phyloP scores from a whole-genome alignment of 1,139 yeast species.

The Scheffersomyces quercinus region DNA sequence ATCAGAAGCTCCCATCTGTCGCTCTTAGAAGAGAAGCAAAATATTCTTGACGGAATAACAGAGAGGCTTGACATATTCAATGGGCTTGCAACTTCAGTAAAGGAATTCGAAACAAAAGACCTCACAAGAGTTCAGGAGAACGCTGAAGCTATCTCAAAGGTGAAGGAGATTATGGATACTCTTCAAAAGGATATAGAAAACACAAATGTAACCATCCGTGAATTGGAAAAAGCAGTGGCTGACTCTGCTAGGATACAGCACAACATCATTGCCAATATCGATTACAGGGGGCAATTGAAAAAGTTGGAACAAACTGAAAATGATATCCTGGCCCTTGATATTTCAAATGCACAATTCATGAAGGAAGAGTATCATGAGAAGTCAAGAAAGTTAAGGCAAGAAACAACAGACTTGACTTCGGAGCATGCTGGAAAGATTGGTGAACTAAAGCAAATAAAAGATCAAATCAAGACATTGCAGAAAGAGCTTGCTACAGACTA shows the following conservation, averaged over 20 bases:
- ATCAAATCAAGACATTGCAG: slow-evolving; percentile 59
- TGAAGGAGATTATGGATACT: slow-evolving; percentile 11
- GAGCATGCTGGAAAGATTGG: slow-evolving; percentile 80
- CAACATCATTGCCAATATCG: slow-evolving; percentile 42
- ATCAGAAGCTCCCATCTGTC: slow-evolving; percentile 20
- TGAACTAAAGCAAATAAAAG: slow-evolving; percentile 79
- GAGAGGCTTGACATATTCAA: slow-evolving; percentile 6
- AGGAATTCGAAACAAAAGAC: slow-evolving; percentile 22
- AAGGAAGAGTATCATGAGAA: slow-evolving; percentile 64
- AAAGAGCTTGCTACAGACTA: slow-evolving; percentile 71
- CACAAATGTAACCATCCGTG: slow-evolving; percentile 21
- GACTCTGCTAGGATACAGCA: slow-evolving; percentile 39
- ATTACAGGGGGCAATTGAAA: slow-evolving; percentile 29
- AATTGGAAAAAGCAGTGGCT: slow-evolving; percentile 30
- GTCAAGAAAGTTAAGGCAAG: slow-evolving; percentile 53
- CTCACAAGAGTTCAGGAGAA: slow-evolving; percentile 19
- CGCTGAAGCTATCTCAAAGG: slow-evolving; percentile 10
- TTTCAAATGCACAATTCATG: slow-evolving; percentile 63
- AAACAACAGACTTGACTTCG: slow-evolving; percentile 59
- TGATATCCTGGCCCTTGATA: slow-evolving; percentile 36
- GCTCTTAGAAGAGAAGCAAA: slow-evolving; percentile 10
- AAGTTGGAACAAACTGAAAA: slow-evolving; percentile 31
- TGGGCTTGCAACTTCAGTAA: slow-evolving; percentile 12
- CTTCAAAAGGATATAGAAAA: slow-evolving; percentile 22
- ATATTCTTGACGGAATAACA: slow-evolving; percentile 4